Base-by-base conservation (phyloP, 495 filamentous ascomycete species). In the Aspergillus bertholletiae region DNA sequence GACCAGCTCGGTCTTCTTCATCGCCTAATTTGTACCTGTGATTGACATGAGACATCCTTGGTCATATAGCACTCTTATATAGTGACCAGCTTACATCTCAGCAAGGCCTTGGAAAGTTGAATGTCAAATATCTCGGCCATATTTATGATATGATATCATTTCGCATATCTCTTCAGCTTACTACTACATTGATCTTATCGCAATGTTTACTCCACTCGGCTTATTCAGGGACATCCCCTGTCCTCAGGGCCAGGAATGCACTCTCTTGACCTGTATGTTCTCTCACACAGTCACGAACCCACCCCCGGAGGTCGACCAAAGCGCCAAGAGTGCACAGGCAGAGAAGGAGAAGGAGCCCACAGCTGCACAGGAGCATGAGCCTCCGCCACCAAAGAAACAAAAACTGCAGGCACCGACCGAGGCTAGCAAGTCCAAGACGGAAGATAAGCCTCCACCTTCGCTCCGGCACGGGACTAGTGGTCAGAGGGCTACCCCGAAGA, bases 191-290 rank as follows among this genome's bases (percentile, higher is more conserved):
- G 55, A 21, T 56, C 46, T 45, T 58, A 59, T 56, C 53, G 73
- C 58, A 6, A 92, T 92, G 88, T 88, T 89, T 60, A 71, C 80
- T 13, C 72, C 86, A 6, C 74, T 87, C 12, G 83, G 83, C 4
- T 70, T 85, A 27, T 88, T 92, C 68, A 84, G 79, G 58, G 74
- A 74, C 24, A 74, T 90, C 24, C 70, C 78, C 26, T 93, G 89
- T 65, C 88, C 88, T 0, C 68, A 81, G 46, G 78, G 80, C 15
- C 70, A 82, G 48, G 45, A 64, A 45, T 88, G 85, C 63, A 56
- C 63, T 18, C 67, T 87, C 7, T 62, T 79, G n/a, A 76, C 71
- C 48, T 88, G 85, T 69, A 73, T 87, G 13, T 88, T 87, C 65
- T 75, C 71, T 7, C 84, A 88, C 61, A 63, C 71, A 26, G 27